Base-by-base conservation (phyloP, 225 moss, liverwort and hornwort species). In the Lunularia cruciata region DNA sequence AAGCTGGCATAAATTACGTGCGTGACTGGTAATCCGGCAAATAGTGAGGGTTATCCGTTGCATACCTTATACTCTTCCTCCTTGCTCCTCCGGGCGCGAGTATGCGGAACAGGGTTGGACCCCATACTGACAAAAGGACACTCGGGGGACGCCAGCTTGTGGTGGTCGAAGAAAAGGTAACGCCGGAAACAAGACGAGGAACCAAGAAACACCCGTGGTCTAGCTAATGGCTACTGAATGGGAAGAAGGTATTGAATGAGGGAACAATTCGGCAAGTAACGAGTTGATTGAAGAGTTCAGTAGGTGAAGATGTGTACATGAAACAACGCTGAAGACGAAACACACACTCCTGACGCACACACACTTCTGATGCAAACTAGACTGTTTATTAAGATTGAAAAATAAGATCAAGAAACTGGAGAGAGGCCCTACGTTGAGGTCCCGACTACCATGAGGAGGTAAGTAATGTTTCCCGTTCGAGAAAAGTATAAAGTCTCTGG, bases 11-110 rank as follows among this genome's bases (percentile, higher is more conserved):
- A 46, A 34, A 22, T 36, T 35, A 22, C 55, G 36, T 22, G 2
- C 18, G 31, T 62, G 19, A 26, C 25, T 15, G 47, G 9, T 22
- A 56, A 0, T 10, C 23, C 35, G 6, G 30, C 0, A 25, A 16
- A 14, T 15, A 6, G 54, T 11, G 8, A 34, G 64, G 37, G 18
- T 40, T 18, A 9, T 9, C 42, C 10, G 27, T 25, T 1, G 42
- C 58, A 3, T 36, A 78, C 78, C 78, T 59, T 60, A 3, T 51
- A 67, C 52, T 68, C 73, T 39, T 77, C 77, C 68, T 78, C 78
- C 30, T 72, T 64, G 37, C 77, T 77, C 52, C 65, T 64, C 10
- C 58, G 72, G 23, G 28, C 47, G 30, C 68, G 69, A 36, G 42
- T 47, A 11, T 32, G 63, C 19, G 62, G 62, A 5, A 69, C 61